These are phyloP conservation scores for Oleoguttula mirabilis DNA, from an alignment of 495 filamentous ascomycete species.

Conservation along the genomic window DNA sequence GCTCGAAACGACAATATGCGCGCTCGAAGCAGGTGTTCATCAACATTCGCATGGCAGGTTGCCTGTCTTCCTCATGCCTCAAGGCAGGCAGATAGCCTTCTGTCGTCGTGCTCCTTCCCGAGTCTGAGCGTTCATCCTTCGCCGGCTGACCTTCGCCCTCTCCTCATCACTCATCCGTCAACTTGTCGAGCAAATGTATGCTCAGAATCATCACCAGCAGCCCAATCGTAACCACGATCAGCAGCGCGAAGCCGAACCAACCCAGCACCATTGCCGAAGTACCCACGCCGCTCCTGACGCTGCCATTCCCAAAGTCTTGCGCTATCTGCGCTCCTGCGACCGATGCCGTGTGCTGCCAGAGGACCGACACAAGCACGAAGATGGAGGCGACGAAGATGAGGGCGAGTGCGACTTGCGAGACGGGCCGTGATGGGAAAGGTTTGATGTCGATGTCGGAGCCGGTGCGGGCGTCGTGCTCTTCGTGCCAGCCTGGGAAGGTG, in stretches of 20 bases:
- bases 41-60: too few relatives aligned
- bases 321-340: conserved; percentile 87
- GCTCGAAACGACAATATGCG: too few relatives aligned
- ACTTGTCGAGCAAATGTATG: conserved; percentile 52
- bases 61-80: too few relatives aligned
- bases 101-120: too few relatives aligned
- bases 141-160: not conserved
- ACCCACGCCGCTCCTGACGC: conserved; percentile 76
- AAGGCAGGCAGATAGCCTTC: too few relatives aligned
- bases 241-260: conserved; percentile 87
- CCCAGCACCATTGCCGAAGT: conserved; percentile 89
- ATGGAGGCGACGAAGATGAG: conserved; percentile 70
- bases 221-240: conserved; percentile 90
- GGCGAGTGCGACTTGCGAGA: conserved; percentile 61
- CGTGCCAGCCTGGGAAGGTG: conserved; percentile 74
- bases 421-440: conserved; percentile 63
- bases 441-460: conserved; percentile 62
- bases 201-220: conserved; percentile 92
- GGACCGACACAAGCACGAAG: conserved; percentile 62
- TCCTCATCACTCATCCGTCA: conserved; percentile 27
- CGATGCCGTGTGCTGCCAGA: conserved; percentile 81
- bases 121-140: too few relatives aligned
- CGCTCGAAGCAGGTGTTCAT: too few relatives aligned
- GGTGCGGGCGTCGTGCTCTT: conserved; percentile 48
- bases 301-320: conserved; percentile 90